Evolutionary conservation across 176 grass and related monocot genomes (phyloP), one percentile per base, ranked within the genome.

Genomic region (Phyllostachys edulis): DNA sequence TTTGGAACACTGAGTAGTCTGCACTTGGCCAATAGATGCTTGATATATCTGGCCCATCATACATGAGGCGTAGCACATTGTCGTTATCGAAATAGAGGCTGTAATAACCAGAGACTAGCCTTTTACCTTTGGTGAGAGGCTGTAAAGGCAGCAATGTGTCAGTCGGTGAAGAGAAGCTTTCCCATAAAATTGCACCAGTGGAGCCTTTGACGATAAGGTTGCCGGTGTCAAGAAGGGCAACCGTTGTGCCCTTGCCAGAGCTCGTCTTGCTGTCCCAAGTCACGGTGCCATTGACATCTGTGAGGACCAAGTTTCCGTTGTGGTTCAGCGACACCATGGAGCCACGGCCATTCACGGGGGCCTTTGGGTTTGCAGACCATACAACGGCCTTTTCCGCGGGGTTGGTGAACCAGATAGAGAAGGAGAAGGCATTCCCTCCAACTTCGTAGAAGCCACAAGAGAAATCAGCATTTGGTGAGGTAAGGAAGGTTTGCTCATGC

Each of bases 291-390:
- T 97, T 89, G n/a, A 94, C 87, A 77, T 90, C 94, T 6, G 75
- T 81, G 26, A 97, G 81, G 15, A 84, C 82, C 63, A 97, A 24
- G 60, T 85, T 88, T 27, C 94, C 91, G 14, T 81, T 55, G 41
- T 45, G 67, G n/a, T 59, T 57, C 54, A 97, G 65, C 2, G 15
- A 63, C 23, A 92, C 60, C 42, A 62, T 71, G n/a, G 94, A 94
- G 63, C 89, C 94, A 50, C 29, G 64, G 18, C 94, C 91, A 42
- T 97, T 97, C 56, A 94, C 89, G 0, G 67, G 82, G 2, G 54
- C 26, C n/a, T 79, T 84, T n/a, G 89, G 87, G 75, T 94, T 97
- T 34, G 91, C 91, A 29, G 91, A 85, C 91, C 94, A 97, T 38
- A 89, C 94, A 2, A 90, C 49, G 2, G 87, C 88, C 76, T 65